Evolutionary conservation across 2,329 filamentous ascomycete genomes (phyloP).

Genomic region (Plectosphaerella plurivora): DNA sequence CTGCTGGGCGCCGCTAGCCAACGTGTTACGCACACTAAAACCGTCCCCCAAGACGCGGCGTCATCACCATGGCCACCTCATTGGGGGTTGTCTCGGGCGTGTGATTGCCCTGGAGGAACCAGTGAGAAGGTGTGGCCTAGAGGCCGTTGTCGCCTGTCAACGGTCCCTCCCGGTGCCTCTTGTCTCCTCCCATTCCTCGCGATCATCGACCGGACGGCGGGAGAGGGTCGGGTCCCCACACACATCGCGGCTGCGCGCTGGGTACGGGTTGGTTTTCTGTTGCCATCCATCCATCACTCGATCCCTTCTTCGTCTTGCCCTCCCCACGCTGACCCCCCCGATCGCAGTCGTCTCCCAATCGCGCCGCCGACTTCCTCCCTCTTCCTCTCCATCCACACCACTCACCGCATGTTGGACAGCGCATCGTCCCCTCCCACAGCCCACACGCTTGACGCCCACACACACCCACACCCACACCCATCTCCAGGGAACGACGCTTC

Average conservation of each 20-base stretch:
- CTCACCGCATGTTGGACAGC: neutral
- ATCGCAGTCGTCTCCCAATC: too few species aligned
- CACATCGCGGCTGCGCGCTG: too few species aligned
- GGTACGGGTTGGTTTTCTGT: too few species aligned
- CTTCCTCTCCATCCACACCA: neutral
- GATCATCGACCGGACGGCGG: conserved; percentile 8
- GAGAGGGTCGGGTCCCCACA: too few species aligned
- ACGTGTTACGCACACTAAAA: neutral
- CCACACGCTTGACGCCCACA: neutral
- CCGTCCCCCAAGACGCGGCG: neutral
- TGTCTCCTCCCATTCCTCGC: conserved; percentile 12
- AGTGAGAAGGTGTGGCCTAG: neutral
- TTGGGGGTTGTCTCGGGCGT: neutral
- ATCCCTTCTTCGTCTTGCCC: too few species aligned
- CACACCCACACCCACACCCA: neutral
- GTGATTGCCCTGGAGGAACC: neutral
- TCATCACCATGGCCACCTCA: neutral
- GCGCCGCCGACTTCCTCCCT: too few species aligned
- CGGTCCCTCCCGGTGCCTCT: neutral
- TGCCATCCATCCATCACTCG: too few species aligned
- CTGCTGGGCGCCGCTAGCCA: neutral
- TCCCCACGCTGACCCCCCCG: too few species aligned
- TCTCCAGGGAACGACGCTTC: too few species aligned
- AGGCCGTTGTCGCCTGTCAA: neutral
- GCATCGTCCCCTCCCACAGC: neutral